phyloP scores from a whole-genome alignment of 768 basidiomycete species.

The Terana coerulea region DNA sequence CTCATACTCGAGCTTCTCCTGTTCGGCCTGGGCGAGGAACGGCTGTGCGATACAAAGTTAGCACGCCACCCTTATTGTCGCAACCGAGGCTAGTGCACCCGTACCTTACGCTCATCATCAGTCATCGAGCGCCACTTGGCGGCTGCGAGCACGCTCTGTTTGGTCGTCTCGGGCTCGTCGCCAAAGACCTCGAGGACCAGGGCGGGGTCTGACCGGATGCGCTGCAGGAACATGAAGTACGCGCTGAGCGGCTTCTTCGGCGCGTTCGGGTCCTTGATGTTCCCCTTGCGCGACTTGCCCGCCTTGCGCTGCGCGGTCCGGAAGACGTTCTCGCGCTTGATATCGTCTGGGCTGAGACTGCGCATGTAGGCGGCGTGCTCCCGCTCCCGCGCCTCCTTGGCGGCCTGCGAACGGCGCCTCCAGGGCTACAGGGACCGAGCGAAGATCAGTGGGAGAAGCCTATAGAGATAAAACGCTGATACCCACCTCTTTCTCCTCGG shows the following conservation, averaged over 20 bases:
- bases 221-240: constrained; percentile 93
- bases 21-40: constrained; percentile 89
- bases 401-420: constrained; percentile 76
- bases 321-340: constrained; percentile 90
- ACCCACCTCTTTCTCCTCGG: constrained; percentile 81
- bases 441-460: constrained; percentile 11
- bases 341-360: constrained; percentile 87
- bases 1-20: constrained; percentile 94
- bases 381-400: constrained; percentile 82
- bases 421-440: constrained; percentile 56
- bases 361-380: constrained; percentile 84
- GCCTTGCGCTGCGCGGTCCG: constrained; percentile 90
- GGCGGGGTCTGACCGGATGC: constrained; percentile 74
- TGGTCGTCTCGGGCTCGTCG: constrained; percentile 89
- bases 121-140: constrained; percentile 92
- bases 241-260: constrained; percentile 94
- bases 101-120: constrained; percentile 88
- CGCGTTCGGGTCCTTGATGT: constrained; percentile 95
- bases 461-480: constrained; percentile 16
- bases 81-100: constrained; percentile 18
- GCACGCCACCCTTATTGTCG: no score
- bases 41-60: constrained; percentile 47
- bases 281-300: constrained; percentile 88
- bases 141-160: constrained; percentile 91
- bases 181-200: constrained; percentile 83